Percentiles rank a stretch among this genome's conserved stretches.
phyloP scores from a whole-genome alignment of 23 red algal genomes.

The Gracilaria gracilis region DNA sequence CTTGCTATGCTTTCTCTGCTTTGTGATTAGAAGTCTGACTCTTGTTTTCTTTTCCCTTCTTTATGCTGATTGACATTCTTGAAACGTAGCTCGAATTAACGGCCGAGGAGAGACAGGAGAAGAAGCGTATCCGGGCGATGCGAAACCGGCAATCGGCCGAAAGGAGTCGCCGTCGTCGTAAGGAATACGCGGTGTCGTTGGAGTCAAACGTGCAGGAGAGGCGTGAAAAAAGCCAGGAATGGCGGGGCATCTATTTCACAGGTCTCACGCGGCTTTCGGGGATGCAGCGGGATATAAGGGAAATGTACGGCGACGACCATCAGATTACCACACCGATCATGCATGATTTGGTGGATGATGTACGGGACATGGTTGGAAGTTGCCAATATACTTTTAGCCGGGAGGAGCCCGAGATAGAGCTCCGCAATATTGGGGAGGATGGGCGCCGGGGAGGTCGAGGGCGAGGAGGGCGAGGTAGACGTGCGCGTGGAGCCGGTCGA shows the following conservation, averaged over 20 bases:
- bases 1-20: not conserved
- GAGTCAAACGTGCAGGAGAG: constrained; percentile 11
- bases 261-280: constrained; percentile 16
- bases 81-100: not conserved
- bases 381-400: not conserved
- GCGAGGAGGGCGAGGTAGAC: not conserved
- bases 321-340: not conserved
- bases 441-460: constrained; percentile 11
- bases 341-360: not conserved
- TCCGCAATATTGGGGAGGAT: constrained; percentile 7
- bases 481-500: not conserved
- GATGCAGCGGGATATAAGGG: constrained; percentile 21
- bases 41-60: not conserved
- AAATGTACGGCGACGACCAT: not conserved
- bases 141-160: constrained; percentile 49
- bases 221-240: constrained; percentile 5
- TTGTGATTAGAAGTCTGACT: constrained; percentile 20
- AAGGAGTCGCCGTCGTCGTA: constrained; percentile 36
- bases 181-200: constrained; percentile 6
- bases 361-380: not conserved
- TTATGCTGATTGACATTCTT: not conserved
- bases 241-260: not conserved
- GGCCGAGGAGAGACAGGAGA: constrained; percentile 23
- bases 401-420: constrained; percentile 18
- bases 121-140: constrained; percentile 45